Percentiles rank a stretch among this genome's conserved stretches.
Conservation (phyloP, 768 basidiomycete genomes). For the Naganishia antarctica region DNA sequence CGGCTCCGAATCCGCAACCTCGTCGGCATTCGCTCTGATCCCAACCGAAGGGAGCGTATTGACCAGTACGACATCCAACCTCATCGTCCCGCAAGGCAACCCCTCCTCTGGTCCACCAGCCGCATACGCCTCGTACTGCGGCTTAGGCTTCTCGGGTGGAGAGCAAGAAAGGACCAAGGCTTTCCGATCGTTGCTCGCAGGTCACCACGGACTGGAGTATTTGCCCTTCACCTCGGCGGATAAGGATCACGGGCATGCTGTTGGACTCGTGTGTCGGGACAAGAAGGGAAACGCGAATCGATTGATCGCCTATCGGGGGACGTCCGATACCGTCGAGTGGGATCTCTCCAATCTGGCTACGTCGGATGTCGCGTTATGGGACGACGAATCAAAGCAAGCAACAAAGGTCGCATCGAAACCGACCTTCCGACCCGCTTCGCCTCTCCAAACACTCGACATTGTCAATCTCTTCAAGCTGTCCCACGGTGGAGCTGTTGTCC, state of each 20-base stretch:
- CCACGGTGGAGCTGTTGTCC: neutral
- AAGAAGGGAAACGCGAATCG: neutral
- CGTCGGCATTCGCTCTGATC: neutral
- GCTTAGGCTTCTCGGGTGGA: slow-evolving; percentile 3
- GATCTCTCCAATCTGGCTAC: neutral
- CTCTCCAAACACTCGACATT: slow-evolving; percentile 4
- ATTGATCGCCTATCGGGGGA: neutral
- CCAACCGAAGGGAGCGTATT: neutral
- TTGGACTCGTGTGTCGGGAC: neutral
- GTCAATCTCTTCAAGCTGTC: neutral
- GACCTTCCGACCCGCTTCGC: neutral
- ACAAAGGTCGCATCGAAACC: neutral
- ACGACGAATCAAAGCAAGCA: neutral
- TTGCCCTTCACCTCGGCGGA: neutral
- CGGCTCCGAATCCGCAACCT: neutral
- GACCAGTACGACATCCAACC: neutral
- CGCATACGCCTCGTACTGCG: slow-evolving; percentile 16
- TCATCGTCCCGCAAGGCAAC: neutral
- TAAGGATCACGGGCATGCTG: neutral
- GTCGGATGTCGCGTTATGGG: neutral
- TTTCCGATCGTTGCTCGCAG: slow-evolving; percentile 3
- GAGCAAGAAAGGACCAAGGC: slow-evolving; percentile 5
- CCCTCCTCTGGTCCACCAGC: neutral
- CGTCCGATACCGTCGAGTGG: neutral
- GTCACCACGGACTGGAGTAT: neutral